These are phyloP conservation scores for Cutaneotrichosporon dermatis DNA, from an alignment of 1,284 basidiomycete genomes.

Conservation along the genomic window DNA sequence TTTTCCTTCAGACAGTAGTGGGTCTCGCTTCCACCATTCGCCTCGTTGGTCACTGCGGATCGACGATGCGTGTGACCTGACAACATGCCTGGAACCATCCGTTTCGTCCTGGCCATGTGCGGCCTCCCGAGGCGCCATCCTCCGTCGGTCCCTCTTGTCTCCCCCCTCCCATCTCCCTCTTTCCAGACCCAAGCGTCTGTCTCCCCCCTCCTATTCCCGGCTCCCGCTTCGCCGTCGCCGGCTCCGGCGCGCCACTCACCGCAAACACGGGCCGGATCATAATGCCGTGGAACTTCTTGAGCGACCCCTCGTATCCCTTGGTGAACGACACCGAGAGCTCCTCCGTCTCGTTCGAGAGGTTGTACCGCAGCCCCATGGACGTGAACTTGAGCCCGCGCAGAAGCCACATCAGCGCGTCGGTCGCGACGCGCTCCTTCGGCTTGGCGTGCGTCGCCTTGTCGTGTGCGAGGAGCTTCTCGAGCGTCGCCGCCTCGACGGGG, in stretches of 20 bases:
- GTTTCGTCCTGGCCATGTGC: no score
- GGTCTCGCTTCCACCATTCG: no score
- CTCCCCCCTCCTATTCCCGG: no score
- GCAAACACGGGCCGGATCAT: constrained; percentile 78
- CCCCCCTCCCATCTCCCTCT: no score
- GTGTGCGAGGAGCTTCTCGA: constrained; percentile 78
- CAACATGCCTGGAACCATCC: no score
- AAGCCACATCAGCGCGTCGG: constrained; percentile 90
- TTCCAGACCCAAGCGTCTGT: no score
- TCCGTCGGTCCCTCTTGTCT: no score
- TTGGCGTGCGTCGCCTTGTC: constrained; percentile 59
- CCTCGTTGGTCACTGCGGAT: no score
- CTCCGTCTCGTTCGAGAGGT: constrained; percentile 63
- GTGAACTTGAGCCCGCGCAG: constrained; percentile 88
- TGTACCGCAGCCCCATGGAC: constrained; percentile 70
- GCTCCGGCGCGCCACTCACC: constrained; percentile 52
- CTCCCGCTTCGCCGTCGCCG: no score
- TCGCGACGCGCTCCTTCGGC: constrained; percentile 56
- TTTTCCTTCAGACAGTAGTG: background rate
- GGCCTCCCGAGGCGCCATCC: no score
- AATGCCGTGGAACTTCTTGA: constrained; percentile 85
- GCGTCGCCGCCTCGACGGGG: constrained; percentile 64
- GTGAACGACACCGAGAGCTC: constrained; percentile 76
- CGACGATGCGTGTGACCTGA: no score
- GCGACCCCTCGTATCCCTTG: constrained; percentile 72